phyloP scores from a whole-genome alignment of 192 early-diverging fungal species.

The Coemansia sp. region DNA sequence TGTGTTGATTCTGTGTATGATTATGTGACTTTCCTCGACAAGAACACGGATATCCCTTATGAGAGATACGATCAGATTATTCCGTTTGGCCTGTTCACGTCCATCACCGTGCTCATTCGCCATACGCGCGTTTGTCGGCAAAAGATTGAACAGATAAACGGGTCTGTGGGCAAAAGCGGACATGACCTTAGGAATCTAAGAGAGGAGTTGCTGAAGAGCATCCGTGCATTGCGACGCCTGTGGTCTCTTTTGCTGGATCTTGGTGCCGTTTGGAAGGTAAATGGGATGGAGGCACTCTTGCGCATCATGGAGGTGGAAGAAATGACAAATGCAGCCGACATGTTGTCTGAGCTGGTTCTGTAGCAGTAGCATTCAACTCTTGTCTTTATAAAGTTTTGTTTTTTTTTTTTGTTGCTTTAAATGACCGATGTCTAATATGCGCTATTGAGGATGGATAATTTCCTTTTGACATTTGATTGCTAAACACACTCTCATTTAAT shows the following conservation, averaged over 20 bases:
- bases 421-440: too few relatives aligned
- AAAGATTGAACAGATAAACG: conserved; percentile 9
- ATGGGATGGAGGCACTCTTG: conserved; percentile 34
- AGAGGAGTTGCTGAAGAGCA: conserved; percentile 13
- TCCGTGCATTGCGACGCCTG: conserved; percentile 15
- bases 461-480: too few relatives aligned
- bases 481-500: neutral
- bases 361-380: neutral
- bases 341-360: conserved; percentile 30
- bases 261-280: conserved; percentile 26
- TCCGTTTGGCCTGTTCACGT: conserved; percentile 34
- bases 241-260: conserved; percentile 40
- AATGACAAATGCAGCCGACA: conserved; percentile 38
- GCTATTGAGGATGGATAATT: too few relatives aligned
- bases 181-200: neutral
- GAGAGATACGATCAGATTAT: conserved; percentile 46
- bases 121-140: conserved; percentile 29
- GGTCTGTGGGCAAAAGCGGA: neutral
- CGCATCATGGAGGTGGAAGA: conserved; percentile 48
- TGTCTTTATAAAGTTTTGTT: too few relatives aligned
- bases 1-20: conserved; percentile 34
- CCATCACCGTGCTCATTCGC: conserved; percentile 37
- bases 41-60: conserved; percentile 32
- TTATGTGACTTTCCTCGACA: conserved; percentile 20
- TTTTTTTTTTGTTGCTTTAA: neutral